Evolutionary conservation across 805 yeast genomes (phyloP), one percentile per base, ranked within the genome.

Genomic region (Clavispora fructus): DNA sequence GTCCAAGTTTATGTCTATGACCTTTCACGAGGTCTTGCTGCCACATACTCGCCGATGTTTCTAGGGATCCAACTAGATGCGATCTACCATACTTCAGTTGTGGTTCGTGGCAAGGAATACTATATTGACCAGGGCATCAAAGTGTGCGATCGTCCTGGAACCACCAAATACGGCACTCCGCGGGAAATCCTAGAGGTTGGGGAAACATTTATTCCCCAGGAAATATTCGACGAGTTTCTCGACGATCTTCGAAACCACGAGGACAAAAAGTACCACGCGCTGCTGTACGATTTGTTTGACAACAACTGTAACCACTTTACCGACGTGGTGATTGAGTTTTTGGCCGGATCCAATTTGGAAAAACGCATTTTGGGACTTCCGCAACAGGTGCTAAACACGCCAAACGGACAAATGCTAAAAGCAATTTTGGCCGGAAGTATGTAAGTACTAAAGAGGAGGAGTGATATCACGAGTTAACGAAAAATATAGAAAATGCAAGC

Each of bases 221-320:
- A 82, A 6, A 61, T 82, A 3, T 66, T 80, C 16, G 63, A 67
- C 32, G 87, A 80, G 41, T 83, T 72, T 56, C 52, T 83, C 27
- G 68, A 66, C 3, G 85, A 82, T 39, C 60, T 82, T 27, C 59
- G 62, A 29, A 52, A 56, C 40, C 68, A 66, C 46, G 68, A 68
- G 10, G 63, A 61, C n/a, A 45, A 46, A 41, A 76, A 72, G 47
- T 81, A 71, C 53, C 59, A 68, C 13, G 74, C 80, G 8, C 67
- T 65, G 8, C 67, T 62, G 33, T 83, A 83, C 63, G 79, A 80
- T 52, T 60, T 83, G 47, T 80, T 83, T 48, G 72, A 73, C 44
- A 82, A 82, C 61, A 83, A 83, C 57, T 83, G 89, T 62, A 83
- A 83, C 62, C 83, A 84, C 62, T 82, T 83, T 63, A 72, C 84